phyloP scores from a whole-genome alignment of 2,329 filamentous ascomycete species.

The Alternaria sp. region DNA sequence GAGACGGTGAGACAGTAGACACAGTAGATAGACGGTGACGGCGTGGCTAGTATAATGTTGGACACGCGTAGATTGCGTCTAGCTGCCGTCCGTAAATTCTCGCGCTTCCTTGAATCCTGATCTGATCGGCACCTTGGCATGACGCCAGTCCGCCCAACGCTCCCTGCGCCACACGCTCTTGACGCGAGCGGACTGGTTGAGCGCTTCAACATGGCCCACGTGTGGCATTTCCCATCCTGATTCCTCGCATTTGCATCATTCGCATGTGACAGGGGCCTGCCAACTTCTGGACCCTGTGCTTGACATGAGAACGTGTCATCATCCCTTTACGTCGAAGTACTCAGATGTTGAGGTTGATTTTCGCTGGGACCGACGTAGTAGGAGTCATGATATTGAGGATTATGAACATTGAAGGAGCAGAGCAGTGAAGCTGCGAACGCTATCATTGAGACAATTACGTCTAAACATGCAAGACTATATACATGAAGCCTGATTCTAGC shows the following conservation, averaged over 20 bases:
- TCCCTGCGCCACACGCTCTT: conserved; percentile 20
- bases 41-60: conserved; percentile 10
- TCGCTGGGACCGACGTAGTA: too few relatives aligned
- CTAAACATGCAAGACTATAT: too few relatives aligned
- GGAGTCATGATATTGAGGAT: neutral
- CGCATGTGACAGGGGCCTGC: conserved; percentile 1
- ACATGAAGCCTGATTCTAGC: too few relatives aligned
- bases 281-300: neutral
- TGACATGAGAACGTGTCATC: neutral
- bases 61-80: conserved; percentile 25
- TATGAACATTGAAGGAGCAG: neutral
- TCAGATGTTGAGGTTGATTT: neutral
- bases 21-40: neutral
- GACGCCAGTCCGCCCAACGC: conserved; percentile 26
- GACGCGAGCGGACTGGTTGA: neutral
- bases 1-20: neutral
- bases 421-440: neutral
- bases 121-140: conserved; percentile 32
- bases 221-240: conserved; percentile 20
- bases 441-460: too few relatives aligned
- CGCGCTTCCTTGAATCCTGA: conserved; percentile 33
- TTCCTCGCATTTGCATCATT: conserved; percentile 13
- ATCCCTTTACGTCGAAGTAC: too few relatives aligned
- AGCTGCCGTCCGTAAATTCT: conserved; percentile 29
- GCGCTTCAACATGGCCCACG: conserved; percentile 15